Evolutionary conservation across 495 filamentous ascomycete species (phyloP), one percentile per base, ranked within the genome.

Genomic region (Beverwykella pulmonaria): DNA sequence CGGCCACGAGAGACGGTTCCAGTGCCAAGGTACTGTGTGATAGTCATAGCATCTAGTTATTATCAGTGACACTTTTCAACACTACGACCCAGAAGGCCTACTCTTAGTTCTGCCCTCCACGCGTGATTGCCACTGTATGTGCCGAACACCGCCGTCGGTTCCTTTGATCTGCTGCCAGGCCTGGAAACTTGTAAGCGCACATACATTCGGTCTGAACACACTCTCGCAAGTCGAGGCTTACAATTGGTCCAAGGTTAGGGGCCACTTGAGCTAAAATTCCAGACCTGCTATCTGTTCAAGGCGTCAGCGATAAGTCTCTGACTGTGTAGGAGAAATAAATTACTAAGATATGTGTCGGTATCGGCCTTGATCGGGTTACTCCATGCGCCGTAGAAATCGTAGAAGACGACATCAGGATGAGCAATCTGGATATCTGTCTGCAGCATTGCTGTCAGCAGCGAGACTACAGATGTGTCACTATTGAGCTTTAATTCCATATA

Each of bases 251-350:
- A 22, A 87, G 86, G 59, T 86, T 83, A 56, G 88, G 88, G 27
- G 88, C 89, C 56, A 88, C 82, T 75, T 88, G 85, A 49, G 89
- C 81, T 14, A 90, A 75, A 44, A 88, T 83, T 52, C 88, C 89
- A 50, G 76, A 80, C 39, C 85, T 78, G 27, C 79, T 76, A 49
- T 76, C 80, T 75, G 27, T 12, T 10, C 20, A 19, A 25, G 17
- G 36, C 17, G 62, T 59, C 15, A 65, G 54, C 2, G 8, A 44
- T 17, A 8, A 9, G 4, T 41, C 26, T 8, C 3, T n/a, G 50
- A 25, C 14, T 1, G 20, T 1, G 26, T 20, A 39, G n/a, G 2
- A n/a, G 22, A 34, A 41, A 39, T n/a, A 36, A 15, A 54, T 56
- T 44, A 68, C 58, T 55, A 20, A 78, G 60, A 70, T 86, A 86